These are phyloP conservation scores for Tylopilus subfusipes DNA, from an alignment of 768 basidiomycete genomes.

Conservation along the genomic window DNA sequence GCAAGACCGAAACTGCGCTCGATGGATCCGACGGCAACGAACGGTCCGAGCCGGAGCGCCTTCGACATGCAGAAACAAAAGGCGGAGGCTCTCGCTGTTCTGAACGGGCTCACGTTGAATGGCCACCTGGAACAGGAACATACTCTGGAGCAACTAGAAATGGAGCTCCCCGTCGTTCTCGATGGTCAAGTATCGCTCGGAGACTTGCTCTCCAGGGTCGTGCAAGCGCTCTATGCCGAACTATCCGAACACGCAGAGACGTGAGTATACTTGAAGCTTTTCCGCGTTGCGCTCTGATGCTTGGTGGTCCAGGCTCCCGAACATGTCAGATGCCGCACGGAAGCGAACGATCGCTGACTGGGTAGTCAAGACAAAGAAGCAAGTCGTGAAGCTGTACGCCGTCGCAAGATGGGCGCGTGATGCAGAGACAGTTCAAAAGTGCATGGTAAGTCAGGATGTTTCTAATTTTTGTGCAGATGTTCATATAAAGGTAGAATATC, in stretches of 20 bases:
- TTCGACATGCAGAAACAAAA: slow-evolving; percentile 31
- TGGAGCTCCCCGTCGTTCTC: slow-evolving; percentile 67
- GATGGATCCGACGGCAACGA: slow-evolving; percentile 15
- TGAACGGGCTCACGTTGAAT: slow-evolving; percentile 31
- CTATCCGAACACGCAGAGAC: slow-evolving; percentile 82
- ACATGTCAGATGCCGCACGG: slow-evolving; percentile 76
- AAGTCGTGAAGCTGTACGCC: slow-evolving; percentile 85
- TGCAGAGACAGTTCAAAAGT: slow-evolving; percentile 78
- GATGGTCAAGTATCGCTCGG: slow-evolving; percentile 74
- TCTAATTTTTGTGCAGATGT: neutral
- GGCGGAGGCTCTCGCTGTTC: slow-evolving; percentile 26
- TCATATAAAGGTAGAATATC: slow-evolving; percentile 57
- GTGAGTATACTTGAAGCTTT: slow-evolving; percentile 41
- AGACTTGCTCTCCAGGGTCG: slow-evolving; percentile 71
- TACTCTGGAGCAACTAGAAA: slow-evolving; percentile 57
- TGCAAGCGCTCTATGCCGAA: slow-evolving; percentile 79
- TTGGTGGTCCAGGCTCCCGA: slow-evolving; percentile 53
- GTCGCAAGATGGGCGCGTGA: slow-evolving; percentile 85
- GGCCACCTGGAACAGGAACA: slow-evolving; percentile 38
- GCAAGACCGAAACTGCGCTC: neutral
- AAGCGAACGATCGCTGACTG: slow-evolving; percentile 84
- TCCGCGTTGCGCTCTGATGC: neutral
- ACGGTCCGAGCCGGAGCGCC: slow-evolving; percentile 13
- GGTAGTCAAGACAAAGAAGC: slow-evolving; percentile 88
- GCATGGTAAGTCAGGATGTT: slow-evolving; percentile 55